Evolutionary conservation across 306 rosid species (phyloP).

Genomic region (Dalbergia oliveri): DNA sequence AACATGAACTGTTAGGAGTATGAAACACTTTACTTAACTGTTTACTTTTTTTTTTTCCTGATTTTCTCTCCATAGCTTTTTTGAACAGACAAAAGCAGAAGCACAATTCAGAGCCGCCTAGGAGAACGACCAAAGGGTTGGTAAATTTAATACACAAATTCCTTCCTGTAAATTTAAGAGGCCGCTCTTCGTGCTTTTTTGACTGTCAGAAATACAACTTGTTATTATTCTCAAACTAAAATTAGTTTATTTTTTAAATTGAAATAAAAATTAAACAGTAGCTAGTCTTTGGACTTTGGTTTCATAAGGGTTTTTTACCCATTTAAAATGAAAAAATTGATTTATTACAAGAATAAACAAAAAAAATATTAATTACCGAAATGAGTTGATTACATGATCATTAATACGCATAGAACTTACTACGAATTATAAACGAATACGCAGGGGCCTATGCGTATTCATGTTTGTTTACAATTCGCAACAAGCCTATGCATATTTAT

Average conservation of each 20-base stretch:
- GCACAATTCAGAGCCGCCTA: slow-evolving; percentile 41
- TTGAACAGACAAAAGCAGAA: slow-evolving; percentile 9
- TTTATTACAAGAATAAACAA: no score
- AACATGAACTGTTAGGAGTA: not conserved
- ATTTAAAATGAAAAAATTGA: no score
- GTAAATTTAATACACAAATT: slow-evolving; percentile 42
- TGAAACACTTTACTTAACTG: not conserved
- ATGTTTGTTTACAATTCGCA: no score
- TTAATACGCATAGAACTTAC: no score
- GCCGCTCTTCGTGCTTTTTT: not conserved
- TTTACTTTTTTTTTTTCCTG: not conserved
- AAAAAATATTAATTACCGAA: no score
- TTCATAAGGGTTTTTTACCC: no score
- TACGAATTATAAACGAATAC: no score
- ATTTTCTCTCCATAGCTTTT: not conserved
- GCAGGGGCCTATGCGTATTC: no score
- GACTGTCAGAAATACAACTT: slow-evolving; percentile 23
- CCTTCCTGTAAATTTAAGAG: slow-evolving; percentile 42
- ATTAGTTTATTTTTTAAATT: not conserved
- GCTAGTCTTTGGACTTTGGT: no score
- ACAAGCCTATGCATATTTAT: no score
- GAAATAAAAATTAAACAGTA: no score
- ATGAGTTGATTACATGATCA: no score
- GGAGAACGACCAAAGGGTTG: slow-evolving; percentile 12
- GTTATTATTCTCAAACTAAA: not conserved